phyloP scores from a whole-genome alignment of 2,329 filamentous ascomycete genomes.

The Calonectria fujianensis region DNA sequence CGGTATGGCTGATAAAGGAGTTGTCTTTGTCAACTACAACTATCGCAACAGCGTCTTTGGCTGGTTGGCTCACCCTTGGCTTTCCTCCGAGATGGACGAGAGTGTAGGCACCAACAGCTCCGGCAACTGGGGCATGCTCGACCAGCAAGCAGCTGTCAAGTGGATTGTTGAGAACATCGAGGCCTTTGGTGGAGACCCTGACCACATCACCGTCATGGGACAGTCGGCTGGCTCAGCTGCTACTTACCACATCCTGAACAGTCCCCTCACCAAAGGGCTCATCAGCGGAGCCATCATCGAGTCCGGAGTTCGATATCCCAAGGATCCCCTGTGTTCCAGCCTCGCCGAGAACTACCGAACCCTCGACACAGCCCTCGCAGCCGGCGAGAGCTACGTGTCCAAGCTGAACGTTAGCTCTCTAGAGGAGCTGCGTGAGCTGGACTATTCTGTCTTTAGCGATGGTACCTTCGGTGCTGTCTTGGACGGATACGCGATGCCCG shows the following conservation, averaged over 20 bases:
- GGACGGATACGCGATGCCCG: slow-evolving; percentile 2
- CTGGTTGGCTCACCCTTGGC: background rate
- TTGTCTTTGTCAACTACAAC: slow-evolving; percentile 18
- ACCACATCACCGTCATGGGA: slow-evolving; percentile 31
- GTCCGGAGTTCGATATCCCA: slow-evolving; percentile 35
- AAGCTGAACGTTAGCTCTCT: background rate
- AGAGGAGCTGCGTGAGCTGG: background rate
- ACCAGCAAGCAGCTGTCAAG: slow-evolving; percentile 27
- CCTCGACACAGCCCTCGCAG: background rate
- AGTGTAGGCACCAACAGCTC: slow-evolving; percentile 8
- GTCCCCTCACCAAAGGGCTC: slow-evolving; percentile 28
- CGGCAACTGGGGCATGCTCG: slow-evolving; percentile 35
- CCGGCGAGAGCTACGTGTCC: background rate
- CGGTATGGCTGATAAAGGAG: slow-evolving; percentile 23
- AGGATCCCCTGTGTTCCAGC: background rate
- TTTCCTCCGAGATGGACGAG: background rate
- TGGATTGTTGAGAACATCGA: slow-evolving; percentile 36
- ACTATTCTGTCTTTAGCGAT: background rate
- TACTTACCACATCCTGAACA: slow-evolving; percentile 37
- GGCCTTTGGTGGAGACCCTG: slow-evolving; percentile 33
- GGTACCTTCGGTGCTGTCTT: background rate
- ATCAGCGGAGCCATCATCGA: slow-evolving; percentile 37
- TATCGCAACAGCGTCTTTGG: background rate
- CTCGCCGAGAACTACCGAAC: background rate
- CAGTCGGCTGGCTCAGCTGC: slow-evolving; percentile 32